Base-by-base conservation (phyloP, 352 stramenopile genomes). In the Phytophthora pseudosyringae region DNA sequence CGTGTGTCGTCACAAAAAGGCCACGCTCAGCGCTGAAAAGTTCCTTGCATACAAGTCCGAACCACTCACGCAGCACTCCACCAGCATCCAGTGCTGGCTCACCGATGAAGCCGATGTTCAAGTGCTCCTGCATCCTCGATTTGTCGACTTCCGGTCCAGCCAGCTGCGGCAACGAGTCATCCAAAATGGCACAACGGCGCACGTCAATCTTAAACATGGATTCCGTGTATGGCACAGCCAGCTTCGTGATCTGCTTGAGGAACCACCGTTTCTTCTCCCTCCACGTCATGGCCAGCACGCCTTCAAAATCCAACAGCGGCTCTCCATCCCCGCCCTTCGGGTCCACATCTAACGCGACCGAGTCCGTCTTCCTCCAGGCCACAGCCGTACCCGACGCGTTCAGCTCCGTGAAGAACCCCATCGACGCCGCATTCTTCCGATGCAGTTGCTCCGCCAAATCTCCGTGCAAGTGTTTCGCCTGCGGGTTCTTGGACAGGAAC, bases 1-100 rank as follows among this genome's bases (percentile, higher is more conserved):
- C 83, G 39, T 93, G 83, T 3, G 87, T 94, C 4, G 81, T 83
- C 38, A 75, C 54, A 38, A 95, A 95, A 10, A 95, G 71, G 0
- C 87, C 85, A 1, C 80, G 60, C 29, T 93, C 73, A 10, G 79
- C 71, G 28, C 81, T 88, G 55, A 95, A 95, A 44, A 95, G 80
- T 15, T 93, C 80, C 33, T 89, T 78, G 59, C 76, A 89, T 13
- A 93, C 75, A 18, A 95, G 53, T 7, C 69, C 63, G 36, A 93
- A 94, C 85, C 86, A 95, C 57, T 97, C 91, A 9, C 91, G 86
- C 39, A 94, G 55, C 10, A 95, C 69, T 3, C 87, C 87, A 12
- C 87, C 87, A 33, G 85, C 87, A 56, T 95, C 87, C 11, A 95
- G 67, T 9, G 78, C 87, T 13, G 84, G 83, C 39, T 95, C 87